Base-by-base conservation (phyloP, 805 yeast genomes). In the Millerozyma acaciae region DNA sequence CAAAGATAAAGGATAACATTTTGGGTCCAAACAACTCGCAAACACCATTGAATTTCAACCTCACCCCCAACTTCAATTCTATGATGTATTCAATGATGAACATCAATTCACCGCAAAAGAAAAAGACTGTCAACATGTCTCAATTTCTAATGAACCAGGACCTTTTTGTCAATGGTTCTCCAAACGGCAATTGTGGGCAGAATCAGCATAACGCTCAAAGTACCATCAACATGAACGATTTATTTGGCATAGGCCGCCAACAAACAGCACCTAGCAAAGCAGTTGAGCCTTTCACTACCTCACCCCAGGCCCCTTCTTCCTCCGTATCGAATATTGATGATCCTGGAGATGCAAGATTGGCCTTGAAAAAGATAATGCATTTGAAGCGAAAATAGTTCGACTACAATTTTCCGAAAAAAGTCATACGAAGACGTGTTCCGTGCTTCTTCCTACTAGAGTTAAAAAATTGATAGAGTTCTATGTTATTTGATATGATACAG, bases 21-120 rank as follows among this genome's bases (percentile, higher is more conserved):
- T 39, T 42, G 12, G 47, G 47, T 35, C 18, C 48, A 3, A 35
- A 48, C 12, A 53, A 57, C 10, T 65, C 65, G 4, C 47, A 57
- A 22, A 59, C 65, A 1, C 65, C 65, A 4, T 40, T 55, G 38
- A 42, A 51, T 2, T 59, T 51, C 44, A 62, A 58, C 43, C 51
- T 62, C 35, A 64, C 68, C 10, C 68, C 70, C 5, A 68, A 60
- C 38, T 59, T 63, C 51, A 62, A 61, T 44, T 47, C 65, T 9
- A 50, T 63, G 54, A 63, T 64, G 66, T 54, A 61, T 42, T 51
- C 62, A 16, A 51, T 58, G 48, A 53, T 58, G 56, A 52, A 39
- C 37, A 34, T 54, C 39, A 55, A 53, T 39, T 55, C 64, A 10
- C 68, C 68, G 4, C 60, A 48, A 30, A 44, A 26, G 39, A 44